Percentiles rank a stretch among this genome's conserved stretches.
Evolutionary conservation across 2,329 filamentous ascomycete genomes (phyloP).

Genomic region (Pseudocercospora pini-densiflorae): DNA sequence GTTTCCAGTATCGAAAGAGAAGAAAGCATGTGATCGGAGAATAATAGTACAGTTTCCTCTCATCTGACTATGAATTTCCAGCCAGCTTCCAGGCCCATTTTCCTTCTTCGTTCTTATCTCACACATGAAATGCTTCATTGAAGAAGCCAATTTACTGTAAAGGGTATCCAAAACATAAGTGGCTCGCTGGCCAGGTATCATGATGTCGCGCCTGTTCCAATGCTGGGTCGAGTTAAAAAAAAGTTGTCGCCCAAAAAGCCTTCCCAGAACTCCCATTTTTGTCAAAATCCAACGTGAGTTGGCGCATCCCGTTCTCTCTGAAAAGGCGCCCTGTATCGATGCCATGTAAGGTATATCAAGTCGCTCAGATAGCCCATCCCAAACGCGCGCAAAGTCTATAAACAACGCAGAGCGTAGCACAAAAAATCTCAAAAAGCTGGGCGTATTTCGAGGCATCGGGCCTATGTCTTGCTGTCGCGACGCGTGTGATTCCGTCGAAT

Average conservation of each 20-base stretch:
- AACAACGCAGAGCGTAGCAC: conserved; percentile 14
- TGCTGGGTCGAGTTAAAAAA: conserved; percentile 18
- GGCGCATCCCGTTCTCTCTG: conserved; percentile 7
- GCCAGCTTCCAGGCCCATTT: neutral
- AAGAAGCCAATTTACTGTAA: conserved; percentile 17
- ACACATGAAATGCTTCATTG: conserved; percentile 8
- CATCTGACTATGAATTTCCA: conserved; percentile 1
- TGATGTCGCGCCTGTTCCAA: conserved; percentile 32
- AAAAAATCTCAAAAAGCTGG: conserved; percentile 1
- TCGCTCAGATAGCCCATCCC: conserved; percentile 28
- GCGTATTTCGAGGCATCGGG: conserved; percentile 19
- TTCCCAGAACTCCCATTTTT: conserved; percentile 9
- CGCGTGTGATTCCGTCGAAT: conserved; percentile 27
- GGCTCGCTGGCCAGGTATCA: conserved; percentile 25
- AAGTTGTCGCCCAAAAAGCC: conserved; percentile 26
- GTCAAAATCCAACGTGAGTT: conserved; percentile 21
- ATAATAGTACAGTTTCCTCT: conserved; percentile 6
- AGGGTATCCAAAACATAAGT: conserved; percentile 3
- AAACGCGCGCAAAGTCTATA: conserved; percentile 16
- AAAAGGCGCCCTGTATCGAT: conserved; percentile 18
- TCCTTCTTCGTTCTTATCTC: neutral
- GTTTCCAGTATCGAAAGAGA: neutral
- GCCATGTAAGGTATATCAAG: conserved; percentile 20
- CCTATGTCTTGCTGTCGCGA: conserved; percentile 30
- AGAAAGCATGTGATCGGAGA: neutral